Evolutionary conservation across 345 rosid species (phyloP).

Genomic region (Bruguiera gymnorhiza): DNA sequence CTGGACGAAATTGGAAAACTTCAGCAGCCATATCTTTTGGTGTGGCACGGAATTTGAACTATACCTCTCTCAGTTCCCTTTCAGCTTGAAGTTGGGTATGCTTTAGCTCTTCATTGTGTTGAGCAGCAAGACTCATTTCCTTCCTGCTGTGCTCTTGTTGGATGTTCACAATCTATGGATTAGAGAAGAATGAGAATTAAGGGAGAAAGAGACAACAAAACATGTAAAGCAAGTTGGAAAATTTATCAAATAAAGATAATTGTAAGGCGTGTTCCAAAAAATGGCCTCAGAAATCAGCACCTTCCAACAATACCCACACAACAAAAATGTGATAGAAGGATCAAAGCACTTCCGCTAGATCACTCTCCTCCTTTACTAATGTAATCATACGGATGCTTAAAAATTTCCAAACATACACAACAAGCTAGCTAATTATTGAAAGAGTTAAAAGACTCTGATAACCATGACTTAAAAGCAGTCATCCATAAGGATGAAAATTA

Average conservation of each 20-base stretch:
- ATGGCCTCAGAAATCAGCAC: constrained; percentile 2
- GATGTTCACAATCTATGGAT: constrained; percentile 43
- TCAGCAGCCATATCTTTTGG: constrained; percentile 9
- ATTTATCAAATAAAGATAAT: background rate
- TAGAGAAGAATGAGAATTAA: constrained; percentile 10
- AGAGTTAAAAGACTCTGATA: background rate
- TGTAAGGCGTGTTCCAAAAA: background rate
- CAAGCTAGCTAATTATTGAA: background rate
- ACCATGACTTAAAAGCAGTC: background rate
- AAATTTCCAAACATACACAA: background rate
- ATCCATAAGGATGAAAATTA: background rate
- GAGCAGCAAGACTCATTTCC: constrained; percentile 59
- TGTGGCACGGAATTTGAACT: background rate
- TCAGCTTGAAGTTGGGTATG: constrained; percentile 64
- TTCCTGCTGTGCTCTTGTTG: constrained; percentile 53
- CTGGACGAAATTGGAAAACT: constrained; percentile 27
- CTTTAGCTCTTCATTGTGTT: constrained; percentile 60
- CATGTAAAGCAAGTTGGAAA: background rate
- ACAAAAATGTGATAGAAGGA: background rate
- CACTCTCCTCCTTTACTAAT: background rate
- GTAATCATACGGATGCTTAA: background rate
- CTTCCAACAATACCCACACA: background rate
- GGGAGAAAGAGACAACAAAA: constrained; percentile 2
- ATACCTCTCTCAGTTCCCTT: constrained; percentile 65
- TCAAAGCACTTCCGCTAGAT: background rate